Conservation (phyloP, 345 rosid genomes). For the Brassica carinata region DNA sequence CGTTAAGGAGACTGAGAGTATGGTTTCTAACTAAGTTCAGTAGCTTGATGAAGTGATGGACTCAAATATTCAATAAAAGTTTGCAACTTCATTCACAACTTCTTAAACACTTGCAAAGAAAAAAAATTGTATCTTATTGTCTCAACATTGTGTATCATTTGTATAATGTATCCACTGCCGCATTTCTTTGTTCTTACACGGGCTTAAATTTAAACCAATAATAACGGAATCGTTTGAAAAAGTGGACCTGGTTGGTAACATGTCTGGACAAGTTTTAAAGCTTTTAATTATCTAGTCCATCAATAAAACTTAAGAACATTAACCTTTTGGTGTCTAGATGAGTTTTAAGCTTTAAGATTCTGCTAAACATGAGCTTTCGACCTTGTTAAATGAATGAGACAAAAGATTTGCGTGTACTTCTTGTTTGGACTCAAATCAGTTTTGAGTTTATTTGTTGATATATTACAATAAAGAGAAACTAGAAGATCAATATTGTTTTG, state of each 20-base stretch:
- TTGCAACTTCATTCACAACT: background rate
- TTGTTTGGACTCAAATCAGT: background rate
- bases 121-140: background rate
- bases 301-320: background rate
- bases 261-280: background rate
- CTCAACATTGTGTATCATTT: background rate
- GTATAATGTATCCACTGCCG: background rate
- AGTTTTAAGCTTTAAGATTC: background rate
- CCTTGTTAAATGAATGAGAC: background rate
- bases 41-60: conserved; percentile 23
- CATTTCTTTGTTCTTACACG: conserved; percentile 9
- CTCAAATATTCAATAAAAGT: background rate
- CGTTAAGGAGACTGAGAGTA: conserved; percentile 88
- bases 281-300: background rate
- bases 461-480: too few species aligned
- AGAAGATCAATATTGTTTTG: too few species aligned
- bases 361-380: background rate
- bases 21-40: conserved; percentile 75
- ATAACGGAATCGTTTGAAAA: background rate
- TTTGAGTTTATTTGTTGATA: background rate
- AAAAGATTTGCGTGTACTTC: background rate
- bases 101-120: conserved; percentile 5
- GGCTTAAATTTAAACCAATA: background rate
- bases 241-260: background rate
- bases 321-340: background rate